Percentiles rank a stretch among this genome's conserved stretches.
Conservation (phyloP, 2,329 filamentous ascomycete species). For the Colletotrichum caudatum region DNA sequence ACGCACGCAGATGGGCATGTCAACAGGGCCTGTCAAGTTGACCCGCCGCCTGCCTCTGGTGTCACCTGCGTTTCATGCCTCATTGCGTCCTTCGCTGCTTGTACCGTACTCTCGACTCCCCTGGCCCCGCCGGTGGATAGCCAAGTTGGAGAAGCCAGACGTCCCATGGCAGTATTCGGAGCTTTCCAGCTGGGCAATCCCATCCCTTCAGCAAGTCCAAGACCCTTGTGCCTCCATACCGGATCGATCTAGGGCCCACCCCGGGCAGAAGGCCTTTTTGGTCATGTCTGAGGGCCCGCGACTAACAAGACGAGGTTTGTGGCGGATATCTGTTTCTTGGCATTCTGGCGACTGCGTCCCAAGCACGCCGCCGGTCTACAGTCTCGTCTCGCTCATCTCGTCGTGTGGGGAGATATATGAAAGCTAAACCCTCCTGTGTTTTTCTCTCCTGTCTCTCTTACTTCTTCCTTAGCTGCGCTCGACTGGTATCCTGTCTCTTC, state of each 20-base stretch:
- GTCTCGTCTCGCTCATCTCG: constrained; percentile 34
- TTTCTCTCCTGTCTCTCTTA: neutral
- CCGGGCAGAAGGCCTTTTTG: constrained; percentile 26
- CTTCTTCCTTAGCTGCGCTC: constrained; percentile 39
- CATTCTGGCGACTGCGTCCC: constrained; percentile 34
- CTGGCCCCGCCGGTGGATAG: constrained; percentile 15
- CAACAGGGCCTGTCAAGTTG: constrained; percentile 35
- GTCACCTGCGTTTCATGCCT: constrained; percentile 42
- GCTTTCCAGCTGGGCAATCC: constrained; percentile 38
- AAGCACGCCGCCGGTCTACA: constrained; percentile 32
- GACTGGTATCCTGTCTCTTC: constrained; percentile 37
- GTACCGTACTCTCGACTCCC: constrained; percentile 18
- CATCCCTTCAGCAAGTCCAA: constrained; percentile 21
- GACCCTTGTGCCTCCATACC: constrained; percentile 33
- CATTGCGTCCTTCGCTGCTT: constrained; percentile 36
- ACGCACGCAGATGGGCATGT: constrained; percentile 30
- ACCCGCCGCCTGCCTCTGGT: constrained; percentile 32
- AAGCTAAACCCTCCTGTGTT: constrained; percentile 28
- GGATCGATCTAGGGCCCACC: constrained; percentile 36
- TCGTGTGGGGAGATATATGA: constrained; percentile 40
- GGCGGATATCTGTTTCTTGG: constrained; percentile 37
- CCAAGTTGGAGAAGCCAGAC: constrained; percentile 10
- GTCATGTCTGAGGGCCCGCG: constrained; percentile 33
- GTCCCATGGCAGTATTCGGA: constrained; percentile 34
- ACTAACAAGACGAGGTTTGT: constrained; percentile 34